These are phyloP conservation scores for Pyrenochaeta sp. DNA, from an alignment of 2,329 filamentous ascomycete species.

Conservation along the genomic window DNA sequence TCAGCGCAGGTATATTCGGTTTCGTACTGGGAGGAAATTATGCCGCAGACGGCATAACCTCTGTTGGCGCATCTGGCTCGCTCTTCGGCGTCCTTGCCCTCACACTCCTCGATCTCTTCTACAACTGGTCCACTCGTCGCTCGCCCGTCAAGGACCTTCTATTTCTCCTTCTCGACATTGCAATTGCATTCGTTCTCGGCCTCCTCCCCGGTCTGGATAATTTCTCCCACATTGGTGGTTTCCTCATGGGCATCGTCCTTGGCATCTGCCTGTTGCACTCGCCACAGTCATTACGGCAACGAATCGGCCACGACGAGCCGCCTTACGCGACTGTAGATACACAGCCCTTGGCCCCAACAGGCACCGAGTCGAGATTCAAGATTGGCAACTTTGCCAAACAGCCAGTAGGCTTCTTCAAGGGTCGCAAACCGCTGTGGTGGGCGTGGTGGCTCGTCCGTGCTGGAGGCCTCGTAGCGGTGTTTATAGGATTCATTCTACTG, in stretches of 20 bases:
- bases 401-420: conserved; percentile 82
- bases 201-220: conserved; percentile 94
- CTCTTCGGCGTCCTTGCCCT: conserved; percentile 93
- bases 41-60: conserved; percentile 80
- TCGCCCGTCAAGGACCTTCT: conserved; percentile 84
- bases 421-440: conserved; percentile 95
- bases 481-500: conserved; percentile 86
- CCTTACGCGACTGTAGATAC: conserved; percentile 73
- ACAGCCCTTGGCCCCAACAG: conserved; percentile 23
- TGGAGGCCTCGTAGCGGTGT: conserved; percentile 78
- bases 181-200: conserved; percentile 90
- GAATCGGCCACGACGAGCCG: conserved; percentile 73
- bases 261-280: conserved; percentile 90
- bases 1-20: conserved; percentile 91
- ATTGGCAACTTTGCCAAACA: conserved; percentile 57
- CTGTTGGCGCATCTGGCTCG: conserved; percentile 84
- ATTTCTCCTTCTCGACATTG: conserved; percentile 84
- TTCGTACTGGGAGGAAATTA: conserved; percentile 96
- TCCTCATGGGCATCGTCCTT: conserved; percentile 87
- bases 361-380: conserved; percentile 18
- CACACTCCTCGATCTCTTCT: conserved; percentile 86
- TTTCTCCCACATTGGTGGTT: conserved; percentile 96
- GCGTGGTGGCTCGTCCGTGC: conserved; percentile 91
- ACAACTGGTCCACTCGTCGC: conserved; percentile 84
- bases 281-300: conserved; percentile 78